A percentile compares a stretch with the other conserved stretches of the same genome.
Evolutionary conservation across 768 basidiomycete species (phyloP).

Genomic region (Myochromella boudieri): DNA sequence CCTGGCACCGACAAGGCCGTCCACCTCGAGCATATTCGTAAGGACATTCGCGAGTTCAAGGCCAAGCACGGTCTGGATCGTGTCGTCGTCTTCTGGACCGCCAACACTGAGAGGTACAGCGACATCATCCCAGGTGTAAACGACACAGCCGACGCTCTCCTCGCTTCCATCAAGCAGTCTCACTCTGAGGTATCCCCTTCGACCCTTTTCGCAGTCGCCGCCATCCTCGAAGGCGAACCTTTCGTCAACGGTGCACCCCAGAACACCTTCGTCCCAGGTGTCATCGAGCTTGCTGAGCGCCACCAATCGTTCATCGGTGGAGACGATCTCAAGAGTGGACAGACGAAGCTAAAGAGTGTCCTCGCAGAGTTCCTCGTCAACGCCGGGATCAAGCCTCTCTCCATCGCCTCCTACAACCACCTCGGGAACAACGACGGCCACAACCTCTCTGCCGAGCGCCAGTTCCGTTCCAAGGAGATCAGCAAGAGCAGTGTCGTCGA

Average conservation of each 20-base stretch:
- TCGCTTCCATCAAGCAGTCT: constrained; percentile 76
- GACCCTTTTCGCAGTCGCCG: constrained; percentile 91
- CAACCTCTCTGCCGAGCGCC: constrained; percentile 85
- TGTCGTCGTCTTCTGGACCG: constrained; percentile 96
- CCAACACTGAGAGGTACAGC: constrained; percentile 97
- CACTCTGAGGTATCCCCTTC: constrained; percentile 97
- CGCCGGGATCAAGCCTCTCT: constrained; percentile 96
- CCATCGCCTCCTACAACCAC: constrained; percentile 98
- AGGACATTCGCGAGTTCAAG: constrained; percentile 96
- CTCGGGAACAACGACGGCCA: constrained; percentile 97
- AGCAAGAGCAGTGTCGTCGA: constrained; percentile 96
- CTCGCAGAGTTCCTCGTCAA: constrained; percentile 98
- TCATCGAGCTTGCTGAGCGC: constrained; percentile 89
- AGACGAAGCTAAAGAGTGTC: constrained; percentile 96
- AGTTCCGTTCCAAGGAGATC: constrained; percentile 99
- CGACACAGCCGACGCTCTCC: constrained; percentile 87
- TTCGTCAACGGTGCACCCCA: constrained; percentile 98
- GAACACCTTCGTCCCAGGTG: constrained; percentile 98
- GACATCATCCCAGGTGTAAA: constrained; percentile 94
- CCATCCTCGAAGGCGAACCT: constrained; percentile 92
- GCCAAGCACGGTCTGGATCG: constrained; percentile 77
- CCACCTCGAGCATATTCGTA: constrained; percentile 89
- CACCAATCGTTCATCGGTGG: constrained; percentile 92
- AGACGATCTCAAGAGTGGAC: constrained; percentile 97
- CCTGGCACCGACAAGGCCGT: constrained; percentile 83